These are phyloP conservation scores for Daedalea quercina DNA, from an alignment of 768 basidiomycete genomes.

Conservation along the genomic window DNA sequence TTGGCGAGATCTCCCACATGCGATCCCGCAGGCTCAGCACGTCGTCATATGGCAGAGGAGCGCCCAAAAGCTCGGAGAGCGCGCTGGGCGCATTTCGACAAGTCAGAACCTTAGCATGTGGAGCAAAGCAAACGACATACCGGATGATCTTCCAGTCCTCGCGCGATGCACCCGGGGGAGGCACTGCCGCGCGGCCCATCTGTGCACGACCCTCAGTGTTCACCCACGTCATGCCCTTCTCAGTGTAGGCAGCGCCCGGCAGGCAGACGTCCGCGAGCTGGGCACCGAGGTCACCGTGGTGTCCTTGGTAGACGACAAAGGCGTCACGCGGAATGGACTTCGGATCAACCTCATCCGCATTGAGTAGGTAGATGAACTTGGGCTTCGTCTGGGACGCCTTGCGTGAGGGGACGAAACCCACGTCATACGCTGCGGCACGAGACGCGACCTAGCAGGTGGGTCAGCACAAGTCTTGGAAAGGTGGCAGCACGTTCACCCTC, in stretches of 20 bases:
- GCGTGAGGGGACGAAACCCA: conserved; percentile 86
- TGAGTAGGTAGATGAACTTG: conserved; percentile 95
- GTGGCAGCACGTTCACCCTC: conserved; percentile 51
- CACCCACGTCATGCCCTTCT: conserved; percentile 87
- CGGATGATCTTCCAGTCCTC: conserved; percentile 98
- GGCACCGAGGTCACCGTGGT: conserved; percentile 96
- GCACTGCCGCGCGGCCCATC: conserved; percentile 84
- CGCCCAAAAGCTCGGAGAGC: conserved; percentile 79
- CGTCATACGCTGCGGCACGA: conserved; percentile 88
- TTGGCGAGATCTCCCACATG: conserved; percentile 94
- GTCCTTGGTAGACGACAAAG: conserved; percentile 98
- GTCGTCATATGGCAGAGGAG: conserved; percentile 85
- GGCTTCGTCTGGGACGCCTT: conserved; percentile 69
- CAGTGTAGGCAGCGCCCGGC: conserved; percentile 91
- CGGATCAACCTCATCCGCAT: conserved; percentile 91
- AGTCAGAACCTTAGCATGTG: not conserved
- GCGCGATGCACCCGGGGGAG: conserved; percentile 88
- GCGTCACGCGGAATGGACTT: conserved; percentile 83
- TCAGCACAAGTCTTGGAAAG: conserved; percentile 2
- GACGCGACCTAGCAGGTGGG: conserved; percentile 63
- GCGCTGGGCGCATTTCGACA: conserved; percentile 43
- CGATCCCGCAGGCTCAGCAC: conserved; percentile 78
- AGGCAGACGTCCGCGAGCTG: conserved; percentile 96
- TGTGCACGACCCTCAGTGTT: conserved; percentile 96
- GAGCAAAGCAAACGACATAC: conserved; percentile 30